phyloP scores from a whole-genome alignment of 2,329 filamentous ascomycete genomes.

The Xylaria sp. region DNA sequence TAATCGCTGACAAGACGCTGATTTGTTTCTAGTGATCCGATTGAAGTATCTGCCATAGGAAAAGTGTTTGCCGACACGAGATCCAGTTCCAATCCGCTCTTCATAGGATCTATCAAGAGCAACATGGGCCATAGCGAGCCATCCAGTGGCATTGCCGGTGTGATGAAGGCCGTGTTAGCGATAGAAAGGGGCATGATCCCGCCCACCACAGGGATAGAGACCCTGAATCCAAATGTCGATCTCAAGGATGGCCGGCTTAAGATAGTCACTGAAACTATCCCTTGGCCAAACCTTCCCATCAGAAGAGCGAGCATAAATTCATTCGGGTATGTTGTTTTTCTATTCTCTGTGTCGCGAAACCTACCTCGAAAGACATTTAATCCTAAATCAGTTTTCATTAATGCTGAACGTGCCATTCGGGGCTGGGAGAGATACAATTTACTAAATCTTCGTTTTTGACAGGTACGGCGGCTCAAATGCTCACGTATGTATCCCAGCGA shows the following conservation, averaged over 20 bases:
- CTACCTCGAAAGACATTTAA: not conserved
- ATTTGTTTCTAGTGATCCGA: conserved; percentile 46
- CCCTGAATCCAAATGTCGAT: conserved; percentile 34
- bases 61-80: conserved; percentile 12
- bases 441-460: not conserved
- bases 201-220: conserved; percentile 31
- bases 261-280: conserved; percentile 17
- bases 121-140: conserved; percentile 36
- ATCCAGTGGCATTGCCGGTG: conserved; percentile 29
- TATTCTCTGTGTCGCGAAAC: not conserved
- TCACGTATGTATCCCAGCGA: conserved; percentile 21
- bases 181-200: conserved; percentile 36
- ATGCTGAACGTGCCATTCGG: not conserved
- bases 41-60: conserved; percentile 52
- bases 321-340: conserved; percentile 31
- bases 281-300: conserved; percentile 20
- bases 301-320: conserved; percentile 36
- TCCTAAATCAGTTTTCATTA: not conserved
- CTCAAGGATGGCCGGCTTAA: conserved; percentile 17
- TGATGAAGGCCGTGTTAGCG: conserved; percentile 35
- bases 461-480: conserved; percentile 36
- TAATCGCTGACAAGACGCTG: not conserved
- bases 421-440: not conserved
- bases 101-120: conserved; percentile 25
- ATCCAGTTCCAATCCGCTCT: not conserved